A percentile compares a stretch with the other conserved stretches of the same genome.
Conservation (phyloP, 2,329 filamentous ascomycete species). For the Phoma sp. region DNA sequence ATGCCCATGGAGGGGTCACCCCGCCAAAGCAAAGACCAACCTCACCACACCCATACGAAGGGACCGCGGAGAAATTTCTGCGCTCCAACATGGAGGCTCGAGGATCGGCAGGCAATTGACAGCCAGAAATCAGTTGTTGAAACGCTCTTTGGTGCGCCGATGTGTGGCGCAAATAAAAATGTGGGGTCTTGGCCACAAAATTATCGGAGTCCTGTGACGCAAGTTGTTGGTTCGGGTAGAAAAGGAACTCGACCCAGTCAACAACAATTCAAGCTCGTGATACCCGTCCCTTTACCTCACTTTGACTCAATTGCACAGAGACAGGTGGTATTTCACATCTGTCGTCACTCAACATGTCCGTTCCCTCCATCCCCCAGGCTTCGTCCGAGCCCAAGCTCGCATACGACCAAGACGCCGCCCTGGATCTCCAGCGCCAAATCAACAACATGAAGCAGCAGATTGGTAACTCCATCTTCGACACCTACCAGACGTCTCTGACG, state of each 20-base stretch:
- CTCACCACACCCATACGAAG: not conserved
- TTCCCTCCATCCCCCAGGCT: slow-evolving; percentile 8
- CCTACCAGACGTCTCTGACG: slow-evolving; percentile 37
- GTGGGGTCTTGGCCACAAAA: slow-evolving; percentile 39
- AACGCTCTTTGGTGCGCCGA: slow-evolving; percentile 19
- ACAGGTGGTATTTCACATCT: not conserved
- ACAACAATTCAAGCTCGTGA: slow-evolving; percentile 16
- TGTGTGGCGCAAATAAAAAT: slow-evolving; percentile 25
- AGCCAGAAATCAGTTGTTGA: slow-evolving; percentile 17
- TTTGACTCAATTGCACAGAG: slow-evolving; percentile 2
- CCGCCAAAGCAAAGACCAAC: not conserved
- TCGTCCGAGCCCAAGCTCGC: slow-evolving; percentile 21
- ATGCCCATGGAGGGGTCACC: slow-evolving; percentile 11
- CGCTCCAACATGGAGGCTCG: slow-evolving; percentile 8
- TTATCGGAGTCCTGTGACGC: slow-evolving; percentile 33
- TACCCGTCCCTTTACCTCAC: slow-evolving; percentile 13
- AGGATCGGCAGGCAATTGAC: slow-evolving; percentile 18
- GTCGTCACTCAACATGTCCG: slow-evolving; percentile 8
- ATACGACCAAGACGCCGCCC: slow-evolving; percentile 24
- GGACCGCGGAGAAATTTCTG: slow-evolving; percentile 21
- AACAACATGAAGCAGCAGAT: slow-evolving; percentile 29
- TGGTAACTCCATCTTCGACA: slow-evolving; percentile 30
- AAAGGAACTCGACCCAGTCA: slow-evolving; percentile 24
- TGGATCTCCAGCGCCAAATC: slow-evolving; percentile 34
- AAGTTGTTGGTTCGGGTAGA: slow-evolving; percentile 26